Evolutionary conservation across 1,139 yeast genomes (phyloP).

Genomic region (Sugiyamaella pinicola): DNA sequence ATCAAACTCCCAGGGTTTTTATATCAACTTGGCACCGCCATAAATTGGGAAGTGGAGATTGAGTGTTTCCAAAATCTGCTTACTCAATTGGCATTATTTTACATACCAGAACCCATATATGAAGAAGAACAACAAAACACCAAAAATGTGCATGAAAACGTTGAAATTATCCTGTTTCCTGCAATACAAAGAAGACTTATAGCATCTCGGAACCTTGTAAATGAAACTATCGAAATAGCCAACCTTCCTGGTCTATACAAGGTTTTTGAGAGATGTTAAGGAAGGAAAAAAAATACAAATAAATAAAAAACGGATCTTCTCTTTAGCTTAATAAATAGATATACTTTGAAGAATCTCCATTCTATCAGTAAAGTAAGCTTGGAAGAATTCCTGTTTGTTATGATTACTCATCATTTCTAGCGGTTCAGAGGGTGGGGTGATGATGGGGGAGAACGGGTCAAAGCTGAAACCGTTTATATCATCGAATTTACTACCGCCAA

Average conservation of each 20-base stretch:
- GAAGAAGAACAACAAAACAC: constrained; percentile 26
- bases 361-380: constrained; percentile 36
- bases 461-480: constrained; percentile 19
- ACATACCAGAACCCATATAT: constrained; percentile 63
- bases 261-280: constrained; percentile 85
- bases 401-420: constrained; percentile 16
- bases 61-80: constrained; percentile 66
- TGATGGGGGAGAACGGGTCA: constrained; percentile 19
- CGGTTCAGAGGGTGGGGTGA: constrained; percentile 20
- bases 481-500: constrained; percentile 15
- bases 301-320: constrained; percentile 8
- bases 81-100: constrained; percentile 68
- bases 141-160: constrained; percentile 24
- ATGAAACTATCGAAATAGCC: constrained; percentile 79
- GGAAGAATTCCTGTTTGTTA: constrained; percentile 30
- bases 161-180: constrained; percentile 71
- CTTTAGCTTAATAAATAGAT: constrained; percentile 21
- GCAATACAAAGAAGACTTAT: constrained; percentile 61
- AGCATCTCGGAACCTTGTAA: constrained; percentile 57
- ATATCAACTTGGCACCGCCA: constrained; percentile 56
- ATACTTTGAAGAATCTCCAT: constrained; percentile 34
- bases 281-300: constrained; percentile 11
- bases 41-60: constrained; percentile 69
- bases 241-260: constrained; percentile 86
- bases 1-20: constrained; percentile 69